Evolutionary conservation across 2,329 filamentous ascomycete species (phyloP).

Genomic region (Monosporascus sp.): DNA sequence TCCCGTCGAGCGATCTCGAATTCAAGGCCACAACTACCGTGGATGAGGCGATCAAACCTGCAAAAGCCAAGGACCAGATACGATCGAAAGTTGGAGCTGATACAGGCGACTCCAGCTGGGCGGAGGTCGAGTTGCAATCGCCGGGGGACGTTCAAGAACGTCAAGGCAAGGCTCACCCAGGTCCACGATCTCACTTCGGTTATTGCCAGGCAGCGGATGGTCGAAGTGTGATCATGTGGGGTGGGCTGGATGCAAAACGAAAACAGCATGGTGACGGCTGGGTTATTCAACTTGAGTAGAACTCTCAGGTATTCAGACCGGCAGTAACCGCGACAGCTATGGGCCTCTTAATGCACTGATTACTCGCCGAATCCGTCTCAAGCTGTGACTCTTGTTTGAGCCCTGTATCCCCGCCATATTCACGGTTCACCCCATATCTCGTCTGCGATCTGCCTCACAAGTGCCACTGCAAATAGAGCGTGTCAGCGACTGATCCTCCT

Average conservation of each 20-base stretch:
- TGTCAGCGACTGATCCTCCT: background rate
- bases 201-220: constrained; percentile 39
- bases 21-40: constrained; percentile 13
- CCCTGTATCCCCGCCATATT: background rate
- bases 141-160: constrained; percentile 33
- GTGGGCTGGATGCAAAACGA: constrained; percentile 40
- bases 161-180: constrained; percentile 37
- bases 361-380: too few relatives aligned
- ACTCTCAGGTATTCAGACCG: background rate
- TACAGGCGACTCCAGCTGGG: constrained; percentile 44
- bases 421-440: constrained; percentile 58
- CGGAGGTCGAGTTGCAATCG: constrained; percentile 41
- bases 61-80: constrained; percentile 44
- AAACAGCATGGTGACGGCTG: constrained; percentile 34
- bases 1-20: constrained; percentile 31
- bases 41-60: constrained; percentile 34
- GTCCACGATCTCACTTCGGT: constrained; percentile 32
- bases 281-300: constrained; percentile 22
- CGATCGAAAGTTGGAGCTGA: constrained; percentile 35
- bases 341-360: too few relatives aligned
- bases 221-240: constrained; percentile 45
- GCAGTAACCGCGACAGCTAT: background rate
- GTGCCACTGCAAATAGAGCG: constrained; percentile 34
- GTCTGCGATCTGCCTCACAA: constrained; percentile 67
- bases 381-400: background rate